These are phyloP conservation scores for Pseudogymnoascus sp. DNA, from an alignment of 2,329 filamentous ascomycete species.

Conservation along the genomic window DNA sequence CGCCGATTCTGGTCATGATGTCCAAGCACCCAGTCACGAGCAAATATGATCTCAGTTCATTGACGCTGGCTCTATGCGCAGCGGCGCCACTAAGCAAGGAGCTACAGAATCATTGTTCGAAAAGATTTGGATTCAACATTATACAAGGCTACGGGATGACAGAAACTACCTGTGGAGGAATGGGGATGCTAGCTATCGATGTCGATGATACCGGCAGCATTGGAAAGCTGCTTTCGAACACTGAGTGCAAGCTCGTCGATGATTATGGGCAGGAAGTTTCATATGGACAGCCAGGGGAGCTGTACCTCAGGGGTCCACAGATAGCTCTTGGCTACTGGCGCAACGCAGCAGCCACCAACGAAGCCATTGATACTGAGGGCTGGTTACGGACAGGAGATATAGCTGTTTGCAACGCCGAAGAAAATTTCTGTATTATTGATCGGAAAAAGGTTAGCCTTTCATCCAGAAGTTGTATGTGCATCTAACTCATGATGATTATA, in stretches of 20 bases:
- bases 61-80: conserved; percentile 40
- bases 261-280: conserved; percentile 42
- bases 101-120: conserved; percentile 38
- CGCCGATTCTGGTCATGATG: conserved; percentile 50
- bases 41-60: conserved; percentile 43
- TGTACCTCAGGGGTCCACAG: conserved; percentile 46
- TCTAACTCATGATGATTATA: neutral
- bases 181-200: conserved; percentile 34
- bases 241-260: conserved; percentile 43
- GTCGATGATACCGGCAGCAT: conserved; percentile 38
- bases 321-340: conserved; percentile 51
- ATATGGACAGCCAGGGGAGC: conserved; percentile 41
- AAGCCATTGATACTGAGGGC: conserved; percentile 40
- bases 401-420: conserved; percentile 38
- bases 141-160: conserved; percentile 56
- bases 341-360: conserved; percentile 44
- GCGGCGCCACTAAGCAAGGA: conserved; percentile 42
- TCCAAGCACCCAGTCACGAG: conserved; percentile 46
- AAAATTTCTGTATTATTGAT: conserved; percentile 45
- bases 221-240: conserved; percentile 45
- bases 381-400: conserved; percentile 54
- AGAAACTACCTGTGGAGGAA: conserved; percentile 37
- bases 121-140: conserved; percentile 32
- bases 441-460: conserved; percentile 35
- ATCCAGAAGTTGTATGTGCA: neutral